Evolutionary conservation across 768 basidiomycete species (phyloP), one percentile per base, ranked within the genome.

Genomic region (Xerocomellus chrysenteron): DNA sequence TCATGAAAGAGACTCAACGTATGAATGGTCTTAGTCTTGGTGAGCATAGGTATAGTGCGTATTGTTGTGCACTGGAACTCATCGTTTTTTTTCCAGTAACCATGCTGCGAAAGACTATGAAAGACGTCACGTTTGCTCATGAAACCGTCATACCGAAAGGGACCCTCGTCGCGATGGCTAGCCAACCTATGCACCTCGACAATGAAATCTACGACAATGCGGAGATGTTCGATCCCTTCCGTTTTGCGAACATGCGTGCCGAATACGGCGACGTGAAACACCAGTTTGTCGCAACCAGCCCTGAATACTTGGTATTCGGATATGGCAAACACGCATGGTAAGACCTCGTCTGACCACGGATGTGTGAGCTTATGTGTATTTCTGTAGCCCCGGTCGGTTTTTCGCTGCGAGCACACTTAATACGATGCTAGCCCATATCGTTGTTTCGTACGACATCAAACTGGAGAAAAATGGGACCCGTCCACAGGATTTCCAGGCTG

Each of bases 201-300:
- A 28, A 50, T 1, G 41, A 53, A 19, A 10, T 54, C 13, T 78
- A 80, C 48, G 58, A 72, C 1, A 65, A 75, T 32, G 61, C 79
- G 1, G 30, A 67, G 0, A 16, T n/a, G 10, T 64, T 64, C 48
- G 41, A 57, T 28, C 61, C 63, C 0, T 63, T 56, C 40, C 79
- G 83, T 8, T 84, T 82, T 58, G 68, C 72, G 1, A 63, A 72
- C 10, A 70, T 73, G 57, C 64, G 71, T 50, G 64, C 14, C n/a
- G 39, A 75, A 24, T 65, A 71, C 3, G 72, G 57, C 6, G 56
- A 51, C 7, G 47, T 56, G 4, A 75, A 72, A 54, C 61, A 74
- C 47, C 74, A 73, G 43, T 69, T 76, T 43, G 64, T 70, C 21
- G 64, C 70, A 9, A 71, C 74, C 0, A 64, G 62, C 42, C 71